These are phyloP conservation scores for Phytophthora tubulina DNA, from an alignment of 352 stramenopile genomes.

Conservation along the genomic window DNA sequence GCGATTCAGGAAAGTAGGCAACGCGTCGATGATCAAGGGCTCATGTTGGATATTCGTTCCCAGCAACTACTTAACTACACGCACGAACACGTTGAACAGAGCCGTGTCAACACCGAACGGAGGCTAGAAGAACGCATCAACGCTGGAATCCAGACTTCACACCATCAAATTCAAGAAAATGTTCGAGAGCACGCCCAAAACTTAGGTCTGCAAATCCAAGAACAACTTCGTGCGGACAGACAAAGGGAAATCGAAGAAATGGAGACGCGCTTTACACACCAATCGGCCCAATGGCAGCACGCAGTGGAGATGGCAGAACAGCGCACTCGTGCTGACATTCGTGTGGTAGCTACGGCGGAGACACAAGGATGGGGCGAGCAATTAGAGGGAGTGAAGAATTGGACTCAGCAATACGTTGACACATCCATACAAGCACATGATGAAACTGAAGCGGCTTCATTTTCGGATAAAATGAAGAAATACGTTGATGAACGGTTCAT, in stretches of 20 bases:
- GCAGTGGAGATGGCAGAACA: neutral
- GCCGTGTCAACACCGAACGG: neutral
- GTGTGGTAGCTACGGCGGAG: neutral
- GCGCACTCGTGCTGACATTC: neutral
- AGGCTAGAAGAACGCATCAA: neutral
- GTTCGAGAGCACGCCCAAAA: neutral
- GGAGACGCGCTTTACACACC: neutral
- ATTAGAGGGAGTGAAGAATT: neutral
- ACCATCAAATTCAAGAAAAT: neutral
- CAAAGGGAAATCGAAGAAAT: neutral
- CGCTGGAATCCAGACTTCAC: neutral
- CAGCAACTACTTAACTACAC: neutral
- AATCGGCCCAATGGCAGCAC: neutral
- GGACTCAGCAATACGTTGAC: neutral
- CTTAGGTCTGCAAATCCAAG: neutral
- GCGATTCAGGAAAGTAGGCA: neutral
- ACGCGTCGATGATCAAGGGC: neutral
- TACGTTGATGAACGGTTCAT: too few species aligned
- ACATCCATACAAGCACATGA: neutral
- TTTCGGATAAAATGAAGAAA: too few species aligned
- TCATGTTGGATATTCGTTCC: neutral
- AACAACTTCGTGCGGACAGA: neutral
- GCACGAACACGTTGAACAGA: too few species aligned
- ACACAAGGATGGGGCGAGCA: neutral
- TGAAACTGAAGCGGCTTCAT: neutral